Percentiles rank a stretch among this genome's conserved stretches.
These are phyloP conservation scores for Trifolium dubium DNA, from an alignment of 306 rosid genomes.

Conservation along the genomic window DNA sequence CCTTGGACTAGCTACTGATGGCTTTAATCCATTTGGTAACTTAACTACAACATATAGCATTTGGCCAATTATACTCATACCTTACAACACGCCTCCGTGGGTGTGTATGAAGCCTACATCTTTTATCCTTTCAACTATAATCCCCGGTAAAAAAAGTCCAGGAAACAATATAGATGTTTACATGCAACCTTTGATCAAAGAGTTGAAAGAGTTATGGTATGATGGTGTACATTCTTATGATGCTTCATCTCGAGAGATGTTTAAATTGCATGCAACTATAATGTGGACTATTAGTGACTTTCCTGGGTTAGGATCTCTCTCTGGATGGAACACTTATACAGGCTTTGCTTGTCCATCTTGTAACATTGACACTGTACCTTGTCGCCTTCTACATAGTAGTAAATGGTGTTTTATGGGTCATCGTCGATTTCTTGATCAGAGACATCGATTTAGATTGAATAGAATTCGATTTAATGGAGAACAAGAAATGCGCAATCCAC, in stretches of 20 bases:
- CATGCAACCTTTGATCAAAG: too few relatives aligned
- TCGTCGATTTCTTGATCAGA: neutral
- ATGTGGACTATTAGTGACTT: neutral
- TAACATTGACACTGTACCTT: neutral
- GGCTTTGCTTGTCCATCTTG: neutral
- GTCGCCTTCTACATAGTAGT: neutral
- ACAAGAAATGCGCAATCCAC: neutral
- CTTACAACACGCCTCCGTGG: too few relatives aligned
- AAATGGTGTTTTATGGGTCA: conserved; percentile 12
- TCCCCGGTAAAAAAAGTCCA: too few relatives aligned
- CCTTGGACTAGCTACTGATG: too few relatives aligned
- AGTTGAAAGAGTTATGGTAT: too few relatives aligned
- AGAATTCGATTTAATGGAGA: neutral
- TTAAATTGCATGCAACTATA: neutral
- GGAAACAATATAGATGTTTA: too few relatives aligned
- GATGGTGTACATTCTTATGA: neutral
- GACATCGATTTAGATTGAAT: neutral
- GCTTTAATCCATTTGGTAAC: too few relatives aligned
- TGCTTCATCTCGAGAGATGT: neutral
- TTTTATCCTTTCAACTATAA: too few relatives aligned
- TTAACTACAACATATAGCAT: too few relatives aligned
- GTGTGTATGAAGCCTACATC: too few relatives aligned
- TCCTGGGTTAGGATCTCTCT: neutral
- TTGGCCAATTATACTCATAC: too few relatives aligned
- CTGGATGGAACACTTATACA: neutral